Percentiles rank a stretch among this genome's conserved stretches.
Evolutionary conservation across 1,284 basidiomycete species (phyloP).

Genomic region (Cutaneotrichosporon arboriforme): DNA sequence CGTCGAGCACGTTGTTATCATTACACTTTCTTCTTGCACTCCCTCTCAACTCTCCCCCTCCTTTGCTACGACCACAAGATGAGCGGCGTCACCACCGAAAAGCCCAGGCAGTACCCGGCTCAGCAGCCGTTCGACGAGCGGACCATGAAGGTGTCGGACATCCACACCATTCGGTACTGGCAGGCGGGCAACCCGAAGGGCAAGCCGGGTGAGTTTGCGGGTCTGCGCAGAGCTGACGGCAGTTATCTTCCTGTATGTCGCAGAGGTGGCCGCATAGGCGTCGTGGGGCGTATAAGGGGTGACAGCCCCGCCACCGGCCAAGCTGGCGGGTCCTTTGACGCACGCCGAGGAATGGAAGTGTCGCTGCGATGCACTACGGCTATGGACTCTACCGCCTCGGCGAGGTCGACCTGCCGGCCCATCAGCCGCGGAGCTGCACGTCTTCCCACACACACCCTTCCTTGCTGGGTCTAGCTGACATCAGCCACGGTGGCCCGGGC

Average conservation of each 20-base stretch:
- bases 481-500: conserved; percentile 33
- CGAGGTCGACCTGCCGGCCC: too few species aligned
- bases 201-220: conserved; percentile 40
- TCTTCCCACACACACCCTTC: neutral
- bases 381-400: too few species aligned
- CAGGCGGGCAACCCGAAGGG: conserved; percentile 70
- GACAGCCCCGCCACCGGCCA: too few species aligned
- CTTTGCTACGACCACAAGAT: neutral
- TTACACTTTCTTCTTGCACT: neutral
- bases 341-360: too few species aligned
- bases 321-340: too few species aligned
- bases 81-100: conserved; percentile 1
- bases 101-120: conserved; percentile 51
- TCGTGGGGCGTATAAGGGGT: too few species aligned
- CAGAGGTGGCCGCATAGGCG: too few species aligned
- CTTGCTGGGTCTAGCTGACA: neutral
- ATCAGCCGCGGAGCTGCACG: neutral
- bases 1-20: neutral
- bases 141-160: conserved; percentile 64
- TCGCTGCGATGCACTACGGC: too few species aligned
- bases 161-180: conserved; percentile 76
- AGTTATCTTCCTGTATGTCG: conserved; percentile 64
- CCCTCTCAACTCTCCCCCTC: neutral
- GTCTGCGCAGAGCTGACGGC: neutral
- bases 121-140: conserved; percentile 62